phyloP scores from a whole-genome alignment of 169 alveolate species.

The Eimeria maxima region DNA sequence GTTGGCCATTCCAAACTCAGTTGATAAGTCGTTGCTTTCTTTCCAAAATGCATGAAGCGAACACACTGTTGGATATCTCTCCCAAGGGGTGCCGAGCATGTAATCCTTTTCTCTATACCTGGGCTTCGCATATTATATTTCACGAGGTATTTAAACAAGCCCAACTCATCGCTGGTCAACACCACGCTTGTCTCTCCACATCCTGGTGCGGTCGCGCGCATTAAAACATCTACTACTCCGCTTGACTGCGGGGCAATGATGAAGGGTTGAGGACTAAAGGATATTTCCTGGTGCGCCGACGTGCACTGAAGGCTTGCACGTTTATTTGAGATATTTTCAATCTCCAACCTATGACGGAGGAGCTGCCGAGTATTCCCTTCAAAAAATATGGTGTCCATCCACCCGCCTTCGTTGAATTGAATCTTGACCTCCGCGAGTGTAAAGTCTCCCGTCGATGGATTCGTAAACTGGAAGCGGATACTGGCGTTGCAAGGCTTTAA shows the following conservation, averaged over 20 bases:
- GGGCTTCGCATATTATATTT: slow-evolving; percentile 48
- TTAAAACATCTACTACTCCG: slow-evolving; percentile 54
- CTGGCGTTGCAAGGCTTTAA: slow-evolving; percentile 49
- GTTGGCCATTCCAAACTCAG: slow-evolving; percentile 65
- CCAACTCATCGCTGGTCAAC: slow-evolving; percentile 77
- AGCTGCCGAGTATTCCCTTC: slow-evolving; percentile 72
- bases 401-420: slow-evolving; percentile 71
- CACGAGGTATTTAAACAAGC: slow-evolving; percentile 70
- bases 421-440: slow-evolving; percentile 69
- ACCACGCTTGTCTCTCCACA: slow-evolving; percentile 54
- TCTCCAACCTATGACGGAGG: slow-evolving; percentile 20
- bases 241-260: slow-evolving; percentile 59
- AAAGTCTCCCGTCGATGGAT: slow-evolving; percentile 65
- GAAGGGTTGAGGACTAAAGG: slow-evolving; percentile 72
- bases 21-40: slow-evolving; percentile 67
- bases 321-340: slow-evolving; percentile 47
- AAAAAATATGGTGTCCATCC: slow-evolving; percentile 55
- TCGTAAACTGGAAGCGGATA: slow-evolving; percentile 69
- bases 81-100: slow-evolving; percentile 83
- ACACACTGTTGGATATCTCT: slow-evolving; percentile 56
- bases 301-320: slow-evolving; percentile 56
- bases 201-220: slow-evolving; percentile 77
- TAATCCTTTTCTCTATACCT: slow-evolving; percentile 72
- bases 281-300: slow-evolving; percentile 67
- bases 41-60: slow-evolving; percentile 83